Evolutionary conservation across 352 stramenopile species (phyloP), one percentile per base, ranked within the genome.

Genomic region (Phytophthora sansomeana): DNA sequence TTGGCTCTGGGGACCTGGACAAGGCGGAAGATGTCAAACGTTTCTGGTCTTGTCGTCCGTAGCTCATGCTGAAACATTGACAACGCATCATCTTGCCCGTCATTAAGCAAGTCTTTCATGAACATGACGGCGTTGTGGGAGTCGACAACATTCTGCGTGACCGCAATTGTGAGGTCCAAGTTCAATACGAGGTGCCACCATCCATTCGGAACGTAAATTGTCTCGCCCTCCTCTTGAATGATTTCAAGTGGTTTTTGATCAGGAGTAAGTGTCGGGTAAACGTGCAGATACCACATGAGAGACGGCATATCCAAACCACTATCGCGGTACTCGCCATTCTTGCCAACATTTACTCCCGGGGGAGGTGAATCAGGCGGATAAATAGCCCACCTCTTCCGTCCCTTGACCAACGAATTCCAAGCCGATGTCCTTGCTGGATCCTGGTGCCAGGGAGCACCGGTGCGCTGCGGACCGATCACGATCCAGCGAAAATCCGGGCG

Each of bases 111-210:
- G 29, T 95, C 87, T 21, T 92, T 80, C 33, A 86, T 74, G 44
- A 96, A 96, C 62, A 79, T 72, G 7, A 88, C 30, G 6, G 87
- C 53, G 63, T 96, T 96, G 65, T 93, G 80, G n/a, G 86, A 85
- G 63, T 96, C 85, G 42, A 96, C 85, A 61, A 97, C 97, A 67
- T 99, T 99, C 59, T 99, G 95, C 2, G 97, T 99, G 43, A 99
- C 87, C 6, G 97, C 97, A 30, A 99, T 90, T 16, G 94, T 98
- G 29, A 85, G 68, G 28, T 96, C 91, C 11, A 99, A 81, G 71
- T 99, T 99, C 46, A 99, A 77, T 17, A 99, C 97, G 48, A 95
- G 83, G 67, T 99, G 97, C 97, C 97, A 99, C 97, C 97, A 99
- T 16, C 97, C 96, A 63, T 95, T 97, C 6, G 97, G 97, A 21